Conservation (phyloP, 305 asterid genomes). For the Fraxinus paxiana region DNA sequence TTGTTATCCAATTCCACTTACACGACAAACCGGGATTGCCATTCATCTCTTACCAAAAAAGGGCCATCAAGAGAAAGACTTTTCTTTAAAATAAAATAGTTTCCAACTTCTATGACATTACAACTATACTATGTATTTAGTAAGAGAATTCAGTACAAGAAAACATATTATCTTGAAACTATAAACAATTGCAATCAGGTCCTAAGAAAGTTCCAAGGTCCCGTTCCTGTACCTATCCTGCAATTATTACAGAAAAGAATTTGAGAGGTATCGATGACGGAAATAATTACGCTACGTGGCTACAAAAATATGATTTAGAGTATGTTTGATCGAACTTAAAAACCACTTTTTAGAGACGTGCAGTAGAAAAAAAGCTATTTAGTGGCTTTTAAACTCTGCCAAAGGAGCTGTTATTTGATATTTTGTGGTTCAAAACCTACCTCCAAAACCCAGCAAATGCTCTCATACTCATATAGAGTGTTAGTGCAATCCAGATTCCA, state of each 20-base stretch:
- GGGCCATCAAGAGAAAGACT: neutral
- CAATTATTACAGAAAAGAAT: neutral
- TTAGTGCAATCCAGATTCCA: constrained; percentile 68
- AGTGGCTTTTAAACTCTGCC: neutral
- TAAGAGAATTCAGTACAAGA: neutral
- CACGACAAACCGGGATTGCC: neutral
- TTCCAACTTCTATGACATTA: neutral
- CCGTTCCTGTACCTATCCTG: neutral
- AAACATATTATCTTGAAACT: neutral
- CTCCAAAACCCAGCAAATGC: constrained; percentile 79
- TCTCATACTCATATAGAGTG: constrained; percentile 65
- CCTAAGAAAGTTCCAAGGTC: neutral
- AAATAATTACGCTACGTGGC: neutral
- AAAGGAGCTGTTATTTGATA: neutral
- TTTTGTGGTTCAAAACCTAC: constrained; percentile 21
- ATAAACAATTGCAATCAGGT: neutral
- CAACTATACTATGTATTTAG: neutral
- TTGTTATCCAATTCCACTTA: neutral
- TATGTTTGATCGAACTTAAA: neutral
- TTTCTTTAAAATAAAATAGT: neutral
- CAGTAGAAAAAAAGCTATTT: neutral
- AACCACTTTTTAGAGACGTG: neutral
- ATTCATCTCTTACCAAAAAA: neutral
- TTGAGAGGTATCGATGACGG: neutral
- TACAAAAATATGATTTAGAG: neutral